Conservation (phyloP, 106 monocot species). For the Dactylorhiza incarnata region DNA sequence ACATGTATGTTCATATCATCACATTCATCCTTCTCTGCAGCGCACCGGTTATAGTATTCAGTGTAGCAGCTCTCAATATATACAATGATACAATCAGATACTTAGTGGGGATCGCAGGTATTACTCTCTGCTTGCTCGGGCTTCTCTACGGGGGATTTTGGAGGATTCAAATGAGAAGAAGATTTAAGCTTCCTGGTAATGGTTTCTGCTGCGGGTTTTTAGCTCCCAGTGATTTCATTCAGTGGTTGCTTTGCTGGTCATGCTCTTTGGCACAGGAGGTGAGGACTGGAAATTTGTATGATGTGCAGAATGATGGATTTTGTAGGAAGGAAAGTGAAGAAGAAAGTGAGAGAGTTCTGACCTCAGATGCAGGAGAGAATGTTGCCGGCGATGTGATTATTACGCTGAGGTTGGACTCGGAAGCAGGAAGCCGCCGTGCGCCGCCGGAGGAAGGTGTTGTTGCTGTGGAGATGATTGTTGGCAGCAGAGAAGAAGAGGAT, state of each 20-base stretch:
- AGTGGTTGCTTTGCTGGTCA: conserved; percentile 47
- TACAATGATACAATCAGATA: conserved; percentile 14
- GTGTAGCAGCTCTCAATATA: conserved; percentile 27
- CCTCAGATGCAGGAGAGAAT: conserved; percentile 24
- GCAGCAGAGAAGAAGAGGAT: too few relatives aligned
- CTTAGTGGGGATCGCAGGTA: conserved; percentile 8
- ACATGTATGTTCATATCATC: conserved; percentile 60
- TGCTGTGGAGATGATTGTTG: too few relatives aligned
- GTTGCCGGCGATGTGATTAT: background rate
- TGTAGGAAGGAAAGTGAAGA: conserved; percentile 4
- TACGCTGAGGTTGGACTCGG: too few relatives aligned
- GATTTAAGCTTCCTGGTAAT: conserved; percentile 39
- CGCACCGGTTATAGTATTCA: conserved; percentile 38
- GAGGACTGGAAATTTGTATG: conserved; percentile 47
- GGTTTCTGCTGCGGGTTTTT: conserved; percentile 20
- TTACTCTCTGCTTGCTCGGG: conserved; percentile 26
- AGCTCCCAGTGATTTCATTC: conserved; percentile 26
- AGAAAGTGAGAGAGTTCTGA: conserved; percentile 6
- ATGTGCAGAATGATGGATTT: conserved; percentile 26
- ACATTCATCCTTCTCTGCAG: conserved; percentile 43
- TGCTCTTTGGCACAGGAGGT: conserved; percentile 60
- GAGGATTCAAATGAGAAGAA: conserved; percentile 59
- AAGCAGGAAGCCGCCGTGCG: too few relatives aligned
- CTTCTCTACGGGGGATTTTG: conserved; percentile 51
- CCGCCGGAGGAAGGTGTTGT: too few relatives aligned